Evolutionary conservation across 2,329 filamentous ascomycete species (phyloP).

Genomic region (Fusarium mexicanum): DNA sequence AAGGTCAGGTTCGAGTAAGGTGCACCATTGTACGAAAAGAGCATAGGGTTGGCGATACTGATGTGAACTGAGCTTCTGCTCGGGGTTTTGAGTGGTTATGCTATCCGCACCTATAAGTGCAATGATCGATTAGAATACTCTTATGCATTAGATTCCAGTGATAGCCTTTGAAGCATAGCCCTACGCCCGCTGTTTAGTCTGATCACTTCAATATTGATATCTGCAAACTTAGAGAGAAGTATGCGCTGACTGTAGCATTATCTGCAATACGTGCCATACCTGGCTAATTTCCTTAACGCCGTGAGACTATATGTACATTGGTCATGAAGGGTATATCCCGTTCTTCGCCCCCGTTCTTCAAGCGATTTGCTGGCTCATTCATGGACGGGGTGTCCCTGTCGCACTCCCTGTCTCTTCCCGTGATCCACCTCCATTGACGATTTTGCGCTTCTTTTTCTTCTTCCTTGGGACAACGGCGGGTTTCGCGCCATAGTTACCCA

Average conservation of each 20-base stretch:
- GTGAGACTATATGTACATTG: not conserved
- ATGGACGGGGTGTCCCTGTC: conserved; percentile 65
- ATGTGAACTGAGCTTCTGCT: not conserved
- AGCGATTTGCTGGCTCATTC: conserved; percentile 1
- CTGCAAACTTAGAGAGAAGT: not conserved
- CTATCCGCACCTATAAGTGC: not conserved
- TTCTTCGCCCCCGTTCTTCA: conserved; percentile 29
- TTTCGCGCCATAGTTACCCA: conserved; percentile 79
- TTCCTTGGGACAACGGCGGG: conserved; percentile 77
- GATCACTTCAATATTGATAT: not conserved
- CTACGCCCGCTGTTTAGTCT: not conserved
- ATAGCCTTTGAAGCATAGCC: conserved; percentile 43
- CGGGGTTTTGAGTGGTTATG: not conserved
- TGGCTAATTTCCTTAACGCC: not conserved
- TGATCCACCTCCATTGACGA: conserved; percentile 59
- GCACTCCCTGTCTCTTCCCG: conserved; percentile 68
- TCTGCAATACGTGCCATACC: not conserved
- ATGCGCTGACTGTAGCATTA: not conserved
- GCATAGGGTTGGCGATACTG: not conserved
- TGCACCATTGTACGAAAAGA: not conserved
- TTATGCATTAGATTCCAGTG: conserved; percentile 33
- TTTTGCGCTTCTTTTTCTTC: conserved; percentile 81
- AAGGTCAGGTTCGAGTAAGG: conserved; percentile 53
- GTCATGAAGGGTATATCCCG: conserved; percentile 38
- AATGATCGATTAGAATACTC: not conserved